Evolutionary conservation across 352 stramenopile species (phyloP).

Genomic region (Phytophthora cryptogea): DNA sequence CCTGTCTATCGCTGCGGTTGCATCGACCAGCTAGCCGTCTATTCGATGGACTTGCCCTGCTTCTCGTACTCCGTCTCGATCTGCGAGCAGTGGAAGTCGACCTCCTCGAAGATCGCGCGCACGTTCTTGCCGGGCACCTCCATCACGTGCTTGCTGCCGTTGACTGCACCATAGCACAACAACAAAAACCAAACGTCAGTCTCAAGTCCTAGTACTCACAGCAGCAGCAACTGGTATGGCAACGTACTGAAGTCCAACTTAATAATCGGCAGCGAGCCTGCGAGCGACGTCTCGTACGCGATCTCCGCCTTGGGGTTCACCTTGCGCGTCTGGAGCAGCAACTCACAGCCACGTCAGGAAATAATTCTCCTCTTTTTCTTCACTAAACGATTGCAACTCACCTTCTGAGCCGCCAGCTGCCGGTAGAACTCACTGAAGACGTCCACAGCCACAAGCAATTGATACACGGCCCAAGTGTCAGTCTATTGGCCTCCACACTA

Average conservation of each 20-base stretch:
- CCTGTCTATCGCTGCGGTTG: conserved; percentile 13
- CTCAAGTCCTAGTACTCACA: not conserved
- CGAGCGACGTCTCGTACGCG: conserved; percentile 55
- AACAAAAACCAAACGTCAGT: conserved; percentile 7
- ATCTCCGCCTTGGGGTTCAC: conserved; percentile 86
- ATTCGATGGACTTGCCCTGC: conserved; percentile 84
- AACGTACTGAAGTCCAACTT: conserved; percentile 83
- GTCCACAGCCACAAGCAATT: conserved; percentile 3
- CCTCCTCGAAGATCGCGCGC: conserved; percentile 83
- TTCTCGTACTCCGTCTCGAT: conserved; percentile 89
- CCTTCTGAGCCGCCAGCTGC: conserved; percentile 81
- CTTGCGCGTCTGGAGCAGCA: conserved; percentile 51
- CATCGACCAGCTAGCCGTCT: conserved; percentile 28
- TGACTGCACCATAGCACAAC: conserved; percentile 47
- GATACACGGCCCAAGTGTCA: not conserved
- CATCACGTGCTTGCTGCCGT: conserved; percentile 73
- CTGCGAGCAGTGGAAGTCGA: conserved; percentile 85
- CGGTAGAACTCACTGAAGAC: conserved; percentile 80
- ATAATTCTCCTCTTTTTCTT: not conserved
- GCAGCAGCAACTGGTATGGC: not conserved
- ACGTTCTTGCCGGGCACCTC: conserved; percentile 78
- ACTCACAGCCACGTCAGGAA: conserved; percentile 2
- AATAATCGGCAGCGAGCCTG: conserved; percentile 62
- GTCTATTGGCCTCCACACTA: not conserved
- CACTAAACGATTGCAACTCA: conserved; percentile 15